These are phyloP conservation scores for Rhodotorula sp. DNA, from an alignment of 1,284 basidiomycete species.

Conservation along the genomic window DNA sequence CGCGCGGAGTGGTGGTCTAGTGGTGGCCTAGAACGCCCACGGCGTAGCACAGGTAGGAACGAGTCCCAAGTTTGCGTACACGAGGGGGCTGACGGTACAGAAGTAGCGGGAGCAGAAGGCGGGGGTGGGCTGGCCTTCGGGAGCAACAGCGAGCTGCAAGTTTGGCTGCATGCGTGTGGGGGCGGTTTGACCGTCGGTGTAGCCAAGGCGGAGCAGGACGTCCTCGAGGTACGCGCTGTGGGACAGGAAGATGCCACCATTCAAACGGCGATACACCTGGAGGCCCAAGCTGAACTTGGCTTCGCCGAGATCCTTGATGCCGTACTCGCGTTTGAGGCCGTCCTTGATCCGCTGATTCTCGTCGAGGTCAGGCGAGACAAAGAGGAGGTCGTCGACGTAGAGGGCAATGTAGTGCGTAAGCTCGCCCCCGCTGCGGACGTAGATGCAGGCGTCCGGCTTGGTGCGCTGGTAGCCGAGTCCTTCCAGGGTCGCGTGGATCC, in stretches of 20 bases:
- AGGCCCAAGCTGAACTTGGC: constrained; percentile 50
- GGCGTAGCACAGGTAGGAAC: constrained; percentile 49
- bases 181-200: constrained; percentile 50
- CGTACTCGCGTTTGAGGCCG: constrained; percentile 44
- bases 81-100: constrained; percentile 45
- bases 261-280: constrained; percentile 46
- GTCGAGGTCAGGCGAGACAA: constrained; percentile 30
- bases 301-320: constrained; percentile 49
- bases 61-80: constrained; percentile 48
- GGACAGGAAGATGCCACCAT: constrained; percentile 45
- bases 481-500: too few relatives aligned
- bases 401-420: too few relatives aligned
- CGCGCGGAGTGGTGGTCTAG: too few relatives aligned
- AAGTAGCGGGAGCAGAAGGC: constrained; percentile 4
- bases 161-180: constrained; percentile 36
- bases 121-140: background rate
- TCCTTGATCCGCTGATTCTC: constrained; percentile 43
- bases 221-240: constrained; percentile 49
- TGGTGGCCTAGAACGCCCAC: constrained; percentile 48
- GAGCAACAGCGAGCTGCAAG: constrained; percentile 3
- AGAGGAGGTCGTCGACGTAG: constrained; percentile 38
- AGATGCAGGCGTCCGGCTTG: too few relatives aligned
- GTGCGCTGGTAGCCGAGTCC: too few relatives aligned
- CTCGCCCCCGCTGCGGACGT: too few relatives aligned
- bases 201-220: constrained; percentile 48